Percentiles rank a stretch among this genome's conserved stretches.
phyloP scores from a whole-genome alignment of 805 yeast genomes.

The Kuraishia borneana region DNA sequence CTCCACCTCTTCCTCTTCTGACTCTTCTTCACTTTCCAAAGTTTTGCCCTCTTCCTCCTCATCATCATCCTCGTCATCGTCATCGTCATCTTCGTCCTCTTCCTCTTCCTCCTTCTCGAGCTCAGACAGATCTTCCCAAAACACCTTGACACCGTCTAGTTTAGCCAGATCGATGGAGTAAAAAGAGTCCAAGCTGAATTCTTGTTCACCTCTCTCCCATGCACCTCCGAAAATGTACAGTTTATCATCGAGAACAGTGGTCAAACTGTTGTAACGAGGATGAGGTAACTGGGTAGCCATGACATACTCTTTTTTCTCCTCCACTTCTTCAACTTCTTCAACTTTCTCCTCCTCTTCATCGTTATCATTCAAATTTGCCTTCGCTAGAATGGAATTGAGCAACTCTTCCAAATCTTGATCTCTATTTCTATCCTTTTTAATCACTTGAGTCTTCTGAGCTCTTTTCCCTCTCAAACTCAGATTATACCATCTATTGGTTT shows the following conservation, averaged over 20 bases:
- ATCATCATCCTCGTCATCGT: slow-evolving; percentile 28
- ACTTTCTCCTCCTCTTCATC: slow-evolving; percentile 23
- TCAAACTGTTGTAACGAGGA: slow-evolving; percentile 76
- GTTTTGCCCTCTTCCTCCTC: slow-evolving; percentile 31
- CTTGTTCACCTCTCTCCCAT: slow-evolving; percentile 83
- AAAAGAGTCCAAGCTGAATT: slow-evolving; percentile 73
- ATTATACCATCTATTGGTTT: slow-evolving; percentile 81
- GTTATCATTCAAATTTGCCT: slow-evolving; percentile 57
- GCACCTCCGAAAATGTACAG: slow-evolving; percentile 84
- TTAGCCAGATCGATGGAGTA: slow-evolving; percentile 79
- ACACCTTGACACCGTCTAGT: slow-evolving; percentile 77
- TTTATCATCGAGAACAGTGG: slow-evolving; percentile 76
- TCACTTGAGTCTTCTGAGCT: slow-evolving; percentile 23
- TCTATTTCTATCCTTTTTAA: slow-evolving; percentile 35
- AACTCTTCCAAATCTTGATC: slow-evolving; percentile 78
- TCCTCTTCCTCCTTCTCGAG: slow-evolving; percentile 39
- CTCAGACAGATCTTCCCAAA: slow-evolving; percentile 79
- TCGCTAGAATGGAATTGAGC: slow-evolving; percentile 59
- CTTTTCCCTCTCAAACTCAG: slow-evolving; percentile 55
- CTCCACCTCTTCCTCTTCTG: slow-evolving; percentile 50
- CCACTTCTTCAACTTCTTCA: slow-evolving; percentile 23
- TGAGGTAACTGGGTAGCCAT: slow-evolving; percentile 65
- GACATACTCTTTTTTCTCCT: slow-evolving; percentile 36
- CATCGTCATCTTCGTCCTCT: slow-evolving; percentile 51
- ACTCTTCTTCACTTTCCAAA: slow-evolving; percentile 55